A percentile compares a stretch with the other conserved stretches of the same genome.
Conservation (phyloP, 129 eudicot species). For the Flaveria ramosissima region DNA sequence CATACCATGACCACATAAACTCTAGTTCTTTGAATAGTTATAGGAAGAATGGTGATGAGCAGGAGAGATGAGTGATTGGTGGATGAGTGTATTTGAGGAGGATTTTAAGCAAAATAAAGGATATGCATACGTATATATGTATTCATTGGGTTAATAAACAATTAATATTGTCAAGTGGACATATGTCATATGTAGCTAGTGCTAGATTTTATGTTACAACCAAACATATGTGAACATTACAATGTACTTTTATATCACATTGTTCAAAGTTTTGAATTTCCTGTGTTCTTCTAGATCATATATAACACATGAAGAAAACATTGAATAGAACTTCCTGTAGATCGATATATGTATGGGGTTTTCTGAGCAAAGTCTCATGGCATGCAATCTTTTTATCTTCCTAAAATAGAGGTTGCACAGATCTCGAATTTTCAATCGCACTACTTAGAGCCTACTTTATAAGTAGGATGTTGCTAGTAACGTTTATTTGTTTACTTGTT, state of each 20-base stretch:
- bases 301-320: not conserved
- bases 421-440: no score
- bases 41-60: constrained; percentile 25
- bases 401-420: no score
- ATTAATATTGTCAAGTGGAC: constrained; percentile 42
- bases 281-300: not conserved
- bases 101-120: constrained; percentile 39
- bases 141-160: constrained; percentile 36
- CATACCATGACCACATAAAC: constrained; percentile 56
- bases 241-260: constrained; percentile 1
- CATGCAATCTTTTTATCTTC: no score
- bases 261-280: constrained; percentile 4
- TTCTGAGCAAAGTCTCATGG: no score
- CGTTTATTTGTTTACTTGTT: no score
- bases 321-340: not conserved
- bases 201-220: constrained; percentile 22
- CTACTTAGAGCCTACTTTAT: no score
- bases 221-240: constrained; percentile 13
- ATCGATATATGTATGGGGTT: not conserved
- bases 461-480: no score
- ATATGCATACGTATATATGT: constrained; percentile 21
- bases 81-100: constrained; percentile 60
- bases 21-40: constrained; percentile 25
- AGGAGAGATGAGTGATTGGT: constrained; percentile 46
- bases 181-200: constrained; percentile 27